Conservation (phyloP, 129 eudicot genomes). For the Centella asiatica region DNA sequence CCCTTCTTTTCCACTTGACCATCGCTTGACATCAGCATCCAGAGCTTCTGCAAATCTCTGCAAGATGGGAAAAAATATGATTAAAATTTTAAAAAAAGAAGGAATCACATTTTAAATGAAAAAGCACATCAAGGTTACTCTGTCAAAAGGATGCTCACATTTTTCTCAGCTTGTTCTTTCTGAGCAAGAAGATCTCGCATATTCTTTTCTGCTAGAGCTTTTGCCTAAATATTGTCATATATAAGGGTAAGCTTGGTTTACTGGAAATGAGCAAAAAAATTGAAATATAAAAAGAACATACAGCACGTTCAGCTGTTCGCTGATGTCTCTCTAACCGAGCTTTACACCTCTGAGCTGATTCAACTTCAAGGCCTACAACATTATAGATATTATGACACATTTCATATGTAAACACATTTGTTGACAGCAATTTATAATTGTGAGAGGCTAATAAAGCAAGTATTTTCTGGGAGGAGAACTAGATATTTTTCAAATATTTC, state of each 20-base stretch:
- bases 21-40: conserved; percentile 95
- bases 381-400: conserved; percentile 4
- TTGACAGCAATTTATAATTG: conserved; percentile 2
- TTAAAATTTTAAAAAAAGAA: background rate
- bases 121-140: background rate
- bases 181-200: conserved; percentile 89
- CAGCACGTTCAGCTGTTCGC: conserved; percentile 97
- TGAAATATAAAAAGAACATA: conserved; percentile 27
- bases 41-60: conserved; percentile 94
- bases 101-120: background rate
- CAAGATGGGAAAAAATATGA: background rate
- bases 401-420: background rate
- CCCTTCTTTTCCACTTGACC: conserved; percentile 97
- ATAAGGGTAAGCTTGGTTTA: conserved; percentile 2
- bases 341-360: conserved; percentile 92
- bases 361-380: conserved; percentile 58
- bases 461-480: background rate
- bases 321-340: conserved; percentile 95
- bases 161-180: conserved; percentile 87
- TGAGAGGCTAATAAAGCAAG: background rate
- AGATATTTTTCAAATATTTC: conserved; percentile 9
- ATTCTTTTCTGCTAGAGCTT: conserved; percentile 92
- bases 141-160: conserved; percentile 31
- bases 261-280: background rate
- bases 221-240: conserved; percentile 48